A percentile compares a stretch with the other conserved stretches of the same genome.
Conservation (phyloP, 768 basidiomycete species). For the Lactifluus pinguis region DNA sequence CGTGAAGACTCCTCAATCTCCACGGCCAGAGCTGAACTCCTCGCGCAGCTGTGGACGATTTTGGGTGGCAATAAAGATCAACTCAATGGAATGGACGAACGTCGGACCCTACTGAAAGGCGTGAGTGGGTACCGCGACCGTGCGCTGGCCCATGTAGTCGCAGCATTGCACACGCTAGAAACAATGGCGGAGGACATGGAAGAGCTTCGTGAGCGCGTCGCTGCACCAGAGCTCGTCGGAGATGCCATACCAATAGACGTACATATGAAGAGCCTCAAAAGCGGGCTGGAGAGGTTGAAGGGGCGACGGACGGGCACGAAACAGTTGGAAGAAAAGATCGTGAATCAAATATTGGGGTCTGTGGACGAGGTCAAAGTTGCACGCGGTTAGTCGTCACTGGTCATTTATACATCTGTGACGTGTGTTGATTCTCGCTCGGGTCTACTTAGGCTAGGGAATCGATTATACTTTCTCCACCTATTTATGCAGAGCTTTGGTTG, state of each 20-base stretch:
- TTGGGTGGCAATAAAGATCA: conserved; percentile 51
- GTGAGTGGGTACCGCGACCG: conserved; percentile 49
- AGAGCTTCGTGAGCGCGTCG: conserved; percentile 62
- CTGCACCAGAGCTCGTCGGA: conserved; percentile 54
- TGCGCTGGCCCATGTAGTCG: conserved; percentile 58
- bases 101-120: conserved; percentile 45
- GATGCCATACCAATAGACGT: conserved; percentile 59
- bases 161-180: conserved; percentile 50
- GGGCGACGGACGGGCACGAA: conserved; percentile 47
- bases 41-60: conserved; percentile 59
- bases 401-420: too few relatives aligned
- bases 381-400: background rate
- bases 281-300: conserved; percentile 51
- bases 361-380: background rate
- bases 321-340: conserved; percentile 33
- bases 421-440: background rate
- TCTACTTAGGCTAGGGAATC: too few relatives aligned
- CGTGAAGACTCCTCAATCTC: conserved; percentile 47
- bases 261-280: conserved; percentile 63
- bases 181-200: conserved; percentile 68
- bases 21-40: conserved; percentile 41
- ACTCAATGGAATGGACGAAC: conserved; percentile 41
- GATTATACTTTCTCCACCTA: too few relatives aligned
- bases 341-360: conserved; percentile 24
- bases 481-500: too few relatives aligned